Evolutionary conservation across 2,329 filamentous ascomycete species (phyloP), one percentile per base, ranked within the genome.

Genomic region (Fusarium sublunatum): DNA sequence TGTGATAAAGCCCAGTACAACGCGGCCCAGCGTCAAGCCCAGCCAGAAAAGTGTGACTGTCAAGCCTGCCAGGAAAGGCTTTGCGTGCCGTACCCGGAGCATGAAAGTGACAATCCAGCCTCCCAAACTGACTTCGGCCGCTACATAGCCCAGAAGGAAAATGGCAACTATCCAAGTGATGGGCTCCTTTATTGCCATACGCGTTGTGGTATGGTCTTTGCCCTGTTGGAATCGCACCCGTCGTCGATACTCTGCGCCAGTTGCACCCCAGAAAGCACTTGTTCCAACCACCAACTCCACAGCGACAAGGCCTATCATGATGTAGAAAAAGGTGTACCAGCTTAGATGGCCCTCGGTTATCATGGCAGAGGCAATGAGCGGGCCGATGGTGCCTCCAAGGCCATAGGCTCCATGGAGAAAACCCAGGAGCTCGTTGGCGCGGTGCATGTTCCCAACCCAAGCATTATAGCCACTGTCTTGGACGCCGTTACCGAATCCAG

Each of bases 101-200:
- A 96, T 96, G 73, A 96, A 96, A 1, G 88, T 89, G 44, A 92
- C 88, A 61, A 96, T 89, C 91, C 91, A 95, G 13, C 91, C 78
- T 9, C 89, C 89, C 3, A 93, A 79, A 1, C 86, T 87, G 58
- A 92, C 89, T 76, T 96, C 92, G 6, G 86, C 83, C 5, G 92
- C 92, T 1, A 94, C 88, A 70, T 96, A 96, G 8, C 87, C 86
- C 5, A 96, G 82, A 12, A 96, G 78, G 73, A 96, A 96, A 2
- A 90, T 58, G 3, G 91, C 83, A 39, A 87, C 81, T n/a, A 92
- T 79, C 90, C 91, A 93, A 4, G 89, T 89, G 4, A 91, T 81
- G 52, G 79, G 81, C 45, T 80, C 72, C 6, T 72, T 70, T n/a
- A 88, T 74, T 13, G 79, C 78, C 9, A 72, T 74, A 2, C 77